Conservation (phyloP, 192 early-diverging fungal genomes). For the Geranomyces michiganensis region DNA sequence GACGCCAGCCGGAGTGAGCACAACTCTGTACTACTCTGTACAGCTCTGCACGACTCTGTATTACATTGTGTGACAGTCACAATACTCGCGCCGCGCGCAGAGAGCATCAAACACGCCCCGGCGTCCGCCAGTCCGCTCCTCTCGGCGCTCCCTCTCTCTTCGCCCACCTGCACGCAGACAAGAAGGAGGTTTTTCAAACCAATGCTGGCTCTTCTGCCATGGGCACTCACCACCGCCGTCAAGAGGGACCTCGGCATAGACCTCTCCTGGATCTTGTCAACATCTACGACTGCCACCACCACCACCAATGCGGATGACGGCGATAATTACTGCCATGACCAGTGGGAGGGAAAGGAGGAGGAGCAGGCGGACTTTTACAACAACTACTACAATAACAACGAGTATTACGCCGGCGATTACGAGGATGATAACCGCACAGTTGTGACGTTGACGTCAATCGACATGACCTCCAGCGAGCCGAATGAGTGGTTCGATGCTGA, state of each 20-base stretch:
- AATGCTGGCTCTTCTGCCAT: neutral
- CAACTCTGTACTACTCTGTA: too few species aligned
- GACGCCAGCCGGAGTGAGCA: too few species aligned
- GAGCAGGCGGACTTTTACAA: neutral
- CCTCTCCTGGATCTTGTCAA: neutral
- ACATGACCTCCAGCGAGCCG: constrained; percentile 5
- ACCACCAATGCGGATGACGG: too few species aligned
- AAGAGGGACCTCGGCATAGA: neutral
- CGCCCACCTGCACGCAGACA: too few species aligned
- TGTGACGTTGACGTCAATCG: neutral
- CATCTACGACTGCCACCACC: too few species aligned
- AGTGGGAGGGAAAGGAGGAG: too few species aligned
- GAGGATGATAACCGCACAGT: neutral
- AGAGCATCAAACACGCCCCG: too few species aligned
- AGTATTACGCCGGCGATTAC: neutral
- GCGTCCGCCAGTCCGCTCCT: too few species aligned
- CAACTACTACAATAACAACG: neutral
- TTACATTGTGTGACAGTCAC: too few species aligned
- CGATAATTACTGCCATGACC: neutral
- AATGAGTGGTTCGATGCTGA: neutral
- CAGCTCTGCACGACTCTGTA: too few species aligned
- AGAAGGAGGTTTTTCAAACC: neutral
- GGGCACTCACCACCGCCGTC: neutral
- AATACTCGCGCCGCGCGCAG: too few species aligned
- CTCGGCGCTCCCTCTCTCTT: too few species aligned